A percentile compares a stretch with the other conserved stretches of the same genome.
phyloP scores from a whole-genome alignment of 2,329 filamentous ascomycete species.

The Sarocladium strictum region DNA sequence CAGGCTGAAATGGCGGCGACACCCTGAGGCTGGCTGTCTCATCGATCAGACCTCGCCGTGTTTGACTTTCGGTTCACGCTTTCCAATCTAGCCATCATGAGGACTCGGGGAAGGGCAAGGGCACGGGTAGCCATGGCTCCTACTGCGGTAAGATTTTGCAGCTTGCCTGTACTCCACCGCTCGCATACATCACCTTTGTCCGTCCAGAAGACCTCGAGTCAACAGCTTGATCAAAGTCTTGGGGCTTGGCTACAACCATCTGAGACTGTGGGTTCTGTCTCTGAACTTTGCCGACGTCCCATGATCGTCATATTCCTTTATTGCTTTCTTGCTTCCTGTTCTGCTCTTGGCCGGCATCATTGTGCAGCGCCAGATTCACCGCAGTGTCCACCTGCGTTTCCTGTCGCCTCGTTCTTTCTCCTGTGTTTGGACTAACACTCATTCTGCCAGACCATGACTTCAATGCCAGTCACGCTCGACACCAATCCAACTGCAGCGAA shows the following conservation, averaged over 20 bases:
- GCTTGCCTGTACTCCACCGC: neutral
- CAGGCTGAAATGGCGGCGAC: too few species aligned
- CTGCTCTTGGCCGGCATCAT: neutral
- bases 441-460: conserved; percentile 31
- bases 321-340: neutral
- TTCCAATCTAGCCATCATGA: neutral
- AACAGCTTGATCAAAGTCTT: neutral
- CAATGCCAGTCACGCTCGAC: conserved; percentile 17
- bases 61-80: neutral
- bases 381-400: neutral
- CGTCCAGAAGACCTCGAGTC: neutral
- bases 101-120: neutral
- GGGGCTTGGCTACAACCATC: too few species aligned
- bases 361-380: neutral
- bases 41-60: neutral
- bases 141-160: conserved; percentile 1
- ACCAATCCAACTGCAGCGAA: conserved; percentile 17
- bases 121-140: neutral
- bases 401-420: conserved; percentile 6
- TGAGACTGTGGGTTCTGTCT: neutral
- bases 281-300: too few species aligned
- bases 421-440: conserved; percentile 15
- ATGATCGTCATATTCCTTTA: too few species aligned
- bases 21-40: too few species aligned
- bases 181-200: neutral